phyloP scores from a whole-genome alignment of 1,139 yeast genomes.

The Ogataea hybrid region DNA sequence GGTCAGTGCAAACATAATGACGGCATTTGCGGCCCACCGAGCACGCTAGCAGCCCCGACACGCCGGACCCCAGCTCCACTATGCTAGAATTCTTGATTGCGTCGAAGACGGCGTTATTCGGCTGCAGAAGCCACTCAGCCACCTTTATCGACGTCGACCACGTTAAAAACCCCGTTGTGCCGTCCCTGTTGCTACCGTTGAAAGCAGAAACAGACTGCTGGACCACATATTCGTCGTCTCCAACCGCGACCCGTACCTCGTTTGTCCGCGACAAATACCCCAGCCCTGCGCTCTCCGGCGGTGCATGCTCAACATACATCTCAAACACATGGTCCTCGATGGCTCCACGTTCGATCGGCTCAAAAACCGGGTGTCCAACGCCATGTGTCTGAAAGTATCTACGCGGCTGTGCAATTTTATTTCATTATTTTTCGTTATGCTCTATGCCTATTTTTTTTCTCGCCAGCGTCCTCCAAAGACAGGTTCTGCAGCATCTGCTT shows the following conservation, averaged over 20 bases:
- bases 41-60: slow-evolving; percentile 53
- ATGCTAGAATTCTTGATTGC: slow-evolving; percentile 31
- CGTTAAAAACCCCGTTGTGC: slow-evolving; percentile 68
- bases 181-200: slow-evolving; percentile 36
- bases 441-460: slow-evolving; percentile 1
- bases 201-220: slow-evolving; percentile 44
- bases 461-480: slow-evolving; percentile 12
- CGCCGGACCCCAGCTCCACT: slow-evolving; percentile 69
- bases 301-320: slow-evolving; percentile 40
- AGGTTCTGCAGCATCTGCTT: slow-evolving; percentile 19
- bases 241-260: slow-evolving; percentile 36
- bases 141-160: slow-evolving; percentile 58
- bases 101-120: slow-evolving; percentile 5
- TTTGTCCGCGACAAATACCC: slow-evolving; percentile 47
- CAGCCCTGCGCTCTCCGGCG: slow-evolving; percentile 35
- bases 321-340: slow-evolving; percentile 44
- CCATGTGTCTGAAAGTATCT: neutral
- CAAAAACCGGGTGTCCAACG: slow-evolving; percentile 2
- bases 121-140: slow-evolving; percentile 48
- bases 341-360: slow-evolving; percentile 2
- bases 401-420: slow-evolving; percentile 3
- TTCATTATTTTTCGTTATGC: slow-evolving; percentile 2
- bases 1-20: slow-evolving; percentile 61
- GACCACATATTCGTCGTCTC: slow-evolving; percentile 35
- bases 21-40: slow-evolving; percentile 39